These are phyloP conservation scores for Aureobasidium sp. DNA, from an alignment of 2,329 filamentous ascomycete genomes.

Conservation along the genomic window DNA sequence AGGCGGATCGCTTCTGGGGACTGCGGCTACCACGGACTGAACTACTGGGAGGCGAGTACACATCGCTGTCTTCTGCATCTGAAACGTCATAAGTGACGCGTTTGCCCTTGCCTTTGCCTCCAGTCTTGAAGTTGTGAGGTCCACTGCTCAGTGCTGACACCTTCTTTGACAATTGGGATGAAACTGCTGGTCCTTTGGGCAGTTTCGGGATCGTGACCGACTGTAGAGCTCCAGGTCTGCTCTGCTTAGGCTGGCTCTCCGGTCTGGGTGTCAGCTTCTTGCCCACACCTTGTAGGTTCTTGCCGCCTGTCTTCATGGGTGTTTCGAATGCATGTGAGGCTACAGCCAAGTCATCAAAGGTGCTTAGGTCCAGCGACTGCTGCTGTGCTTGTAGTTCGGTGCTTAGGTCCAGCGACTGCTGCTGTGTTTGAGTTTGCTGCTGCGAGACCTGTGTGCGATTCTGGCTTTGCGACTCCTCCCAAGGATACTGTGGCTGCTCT, in stretches of 20 bases:
- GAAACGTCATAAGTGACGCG: neutral
- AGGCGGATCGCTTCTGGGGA: neutral
- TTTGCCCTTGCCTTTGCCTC: neutral
- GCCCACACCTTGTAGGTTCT: slow-evolving; percentile 9
- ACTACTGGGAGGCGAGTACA: neutral
- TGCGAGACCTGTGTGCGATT: neutral
- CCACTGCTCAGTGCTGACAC: slow-evolving; percentile 10
- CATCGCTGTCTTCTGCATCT: neutral
- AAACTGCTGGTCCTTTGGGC: neutral
- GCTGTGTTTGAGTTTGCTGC: neutral
- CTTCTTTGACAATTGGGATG: neutral
- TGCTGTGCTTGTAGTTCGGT: neutral
- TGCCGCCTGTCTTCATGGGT: neutral
- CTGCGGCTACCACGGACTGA: neutral
- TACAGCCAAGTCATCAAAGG: neutral
- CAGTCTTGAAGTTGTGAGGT: slow-evolving; percentile 11
- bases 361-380: neutral
- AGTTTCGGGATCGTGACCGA: neutral
- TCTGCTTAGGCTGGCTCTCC: neutral
- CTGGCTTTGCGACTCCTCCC: neutral
- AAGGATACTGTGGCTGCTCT: neutral
- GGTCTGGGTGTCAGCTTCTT: slow-evolving; percentile 3
- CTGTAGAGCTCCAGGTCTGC: neutral
- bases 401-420: neutral
- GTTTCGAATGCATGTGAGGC: neutral